phyloP scores from a whole-genome alignment of 257 asterid genomes.

The Sherardia arvensis region DNA sequence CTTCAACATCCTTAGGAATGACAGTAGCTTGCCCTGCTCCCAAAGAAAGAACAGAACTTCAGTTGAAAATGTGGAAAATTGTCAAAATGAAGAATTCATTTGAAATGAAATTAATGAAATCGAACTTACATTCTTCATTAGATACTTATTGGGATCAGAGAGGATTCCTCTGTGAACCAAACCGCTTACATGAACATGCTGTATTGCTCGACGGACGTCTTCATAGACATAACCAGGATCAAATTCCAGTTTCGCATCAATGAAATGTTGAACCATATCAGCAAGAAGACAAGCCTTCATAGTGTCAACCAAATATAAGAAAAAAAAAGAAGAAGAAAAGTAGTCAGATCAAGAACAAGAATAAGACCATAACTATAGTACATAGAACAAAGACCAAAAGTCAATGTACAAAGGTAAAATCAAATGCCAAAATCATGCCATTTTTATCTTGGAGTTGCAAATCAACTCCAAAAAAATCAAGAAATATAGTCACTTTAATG shows the following conservation, averaged over 20 bases:
- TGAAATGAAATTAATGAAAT: not conserved
- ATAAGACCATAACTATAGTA: not conserved
- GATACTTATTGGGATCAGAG: slow-evolving; percentile 72
- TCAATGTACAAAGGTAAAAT: not conserved
- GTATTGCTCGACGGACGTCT: slow-evolving; percentile 87
- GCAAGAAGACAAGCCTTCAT: slow-evolving; percentile 94
- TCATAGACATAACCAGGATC: slow-evolving; percentile 82
- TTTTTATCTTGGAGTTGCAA: not conserved
- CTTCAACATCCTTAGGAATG: slow-evolving; percentile 62
- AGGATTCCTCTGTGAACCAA: slow-evolving; percentile 80
- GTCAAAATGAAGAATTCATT: not conserved
- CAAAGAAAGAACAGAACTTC: slow-evolving; percentile 15
- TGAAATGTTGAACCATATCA: slow-evolving; percentile 92
- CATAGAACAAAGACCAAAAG: not conserved
- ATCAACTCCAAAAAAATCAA: not conserved
- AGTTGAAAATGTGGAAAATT: not conserved
- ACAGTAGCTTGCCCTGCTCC: slow-evolving; percentile 61
- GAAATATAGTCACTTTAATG: not conserved
- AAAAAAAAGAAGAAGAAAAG: slow-evolving; percentile 8
- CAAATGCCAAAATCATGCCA: not conserved
- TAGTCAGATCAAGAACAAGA: not conserved
- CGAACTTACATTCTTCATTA: slow-evolving; percentile 68
- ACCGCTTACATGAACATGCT: slow-evolving; percentile 87
- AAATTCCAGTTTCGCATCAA: slow-evolving; percentile 91
- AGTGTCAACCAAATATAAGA: too few relatives aligned